Base-by-base conservation (phyloP, 2,329 filamentous ascomycete genomes). In the Ceratocystiopsis brevicomis region DNA sequence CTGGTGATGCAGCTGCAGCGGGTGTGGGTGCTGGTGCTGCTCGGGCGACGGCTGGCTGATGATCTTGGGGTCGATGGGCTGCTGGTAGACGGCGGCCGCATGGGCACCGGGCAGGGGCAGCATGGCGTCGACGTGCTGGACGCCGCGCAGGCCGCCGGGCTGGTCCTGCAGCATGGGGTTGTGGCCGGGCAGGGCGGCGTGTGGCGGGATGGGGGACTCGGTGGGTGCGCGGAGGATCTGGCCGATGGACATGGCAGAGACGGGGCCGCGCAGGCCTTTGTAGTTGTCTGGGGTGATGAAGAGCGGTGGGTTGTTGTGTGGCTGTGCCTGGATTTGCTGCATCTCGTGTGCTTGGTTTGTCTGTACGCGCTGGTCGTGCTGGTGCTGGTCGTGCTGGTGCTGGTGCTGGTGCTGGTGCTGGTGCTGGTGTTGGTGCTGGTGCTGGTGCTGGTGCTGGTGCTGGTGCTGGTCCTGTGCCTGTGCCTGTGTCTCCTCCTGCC, bases 51-150 rank as follows among this genome's bases (percentile, higher is more conserved):
- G 52, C 42, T 67, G 64, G 39, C 61, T 65, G 50, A 73, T 73
- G 43, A 74, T 73, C 50, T 70, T 69, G n/a, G 71, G 70, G 52
- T 75, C 70, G 54, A 75, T 73, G 21, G 69, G 71, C 43, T 30
- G 25, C 25, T 72, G 67, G 53, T 58, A 57, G 34, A 53, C 53
- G 14, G 18, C 57, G 49, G 19, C 25, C 19, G 19, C 19, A 21
- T 52, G 46, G 50, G 48, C 35, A 47, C 51, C 46, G 18, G 50
- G 48, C 19, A 50, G 38, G 10, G 47, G 45, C 10, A 51, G 39
- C 47, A 50, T 47, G 3, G 45, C 21, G 40, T 48, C 45, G n/a
- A 48, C 46, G 39, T 60, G 56, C 39, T 63, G 58, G 15, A 54
- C 56, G 19, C 58, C 53, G 21, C 57, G 56, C 16, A 59, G 50